These are phyloP conservation scores for Chlorella vulgaris DNA, from an alignment of 139 green algal genomes.

Conservation along the genomic window DNA sequence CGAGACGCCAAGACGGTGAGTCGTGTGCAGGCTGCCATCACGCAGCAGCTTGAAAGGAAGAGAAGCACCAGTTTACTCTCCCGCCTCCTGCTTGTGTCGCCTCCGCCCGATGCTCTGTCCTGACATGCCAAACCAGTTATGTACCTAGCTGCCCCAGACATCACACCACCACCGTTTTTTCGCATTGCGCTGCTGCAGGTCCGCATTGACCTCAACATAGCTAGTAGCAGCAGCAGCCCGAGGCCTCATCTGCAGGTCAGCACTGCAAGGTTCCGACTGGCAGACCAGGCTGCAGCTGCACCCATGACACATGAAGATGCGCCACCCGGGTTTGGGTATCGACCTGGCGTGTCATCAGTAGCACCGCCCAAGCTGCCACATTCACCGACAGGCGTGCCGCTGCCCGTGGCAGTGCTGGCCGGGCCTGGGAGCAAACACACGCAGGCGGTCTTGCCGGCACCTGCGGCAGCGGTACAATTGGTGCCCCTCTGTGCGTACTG, in stretches of 20 bases:
- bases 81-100: no score
- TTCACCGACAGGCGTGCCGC: neutral
- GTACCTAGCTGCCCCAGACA: neutral
- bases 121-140: no score
- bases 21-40: neutral
- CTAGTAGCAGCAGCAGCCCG: neutral
- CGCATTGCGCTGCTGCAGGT: neutral
- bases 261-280: no score
- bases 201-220: neutral
- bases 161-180: neutral
- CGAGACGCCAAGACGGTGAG: conserved; percentile 6
- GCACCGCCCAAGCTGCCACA: no score
- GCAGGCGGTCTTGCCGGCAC: no score
- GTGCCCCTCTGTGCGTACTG: conserved; percentile 6
- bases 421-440: no score
- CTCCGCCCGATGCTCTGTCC: no score
- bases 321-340: no score
- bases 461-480: neutral
- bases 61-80: neutral
- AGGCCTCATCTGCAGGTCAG: neutral
- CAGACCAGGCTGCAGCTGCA: no score
- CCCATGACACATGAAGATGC: no score
- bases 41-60: neutral
- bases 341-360: no score
- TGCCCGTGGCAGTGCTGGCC: neutral